These are phyloP conservation scores for Apophysomyces ossiformis DNA, from an alignment of 371 early-diverging fungal species.

Conservation along the genomic window DNA sequence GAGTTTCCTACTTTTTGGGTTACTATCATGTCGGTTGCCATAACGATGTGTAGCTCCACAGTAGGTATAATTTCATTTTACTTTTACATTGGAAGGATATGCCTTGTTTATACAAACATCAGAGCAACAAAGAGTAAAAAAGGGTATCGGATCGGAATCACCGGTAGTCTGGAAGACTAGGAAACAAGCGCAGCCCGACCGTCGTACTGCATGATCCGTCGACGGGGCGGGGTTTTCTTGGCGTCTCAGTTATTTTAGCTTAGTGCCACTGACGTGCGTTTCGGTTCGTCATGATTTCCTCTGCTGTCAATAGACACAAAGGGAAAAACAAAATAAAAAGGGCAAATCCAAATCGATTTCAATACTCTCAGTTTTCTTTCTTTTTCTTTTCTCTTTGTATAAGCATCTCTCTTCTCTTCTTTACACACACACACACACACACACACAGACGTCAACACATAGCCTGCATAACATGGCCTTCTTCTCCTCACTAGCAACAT, in stretches of 20 bases:
- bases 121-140: too few species aligned
- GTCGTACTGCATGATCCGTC: not conserved
- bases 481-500: constrained; percentile 11
- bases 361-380: not conserved
- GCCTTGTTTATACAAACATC: too few species aligned
- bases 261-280: not conserved
- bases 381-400: not conserved
- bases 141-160: not conserved
- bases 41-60: too few species aligned
- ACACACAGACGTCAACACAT: too few species aligned
- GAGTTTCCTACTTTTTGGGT: too few species aligned
- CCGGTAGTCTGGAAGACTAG: not conserved
- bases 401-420: too few species aligned
- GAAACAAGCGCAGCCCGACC: not conserved
- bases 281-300: not conserved
- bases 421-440: too few species aligned
- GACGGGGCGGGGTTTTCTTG: constrained; percentile 2
- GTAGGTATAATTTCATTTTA: too few species aligned
- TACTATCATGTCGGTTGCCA: too few species aligned
- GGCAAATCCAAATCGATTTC: not conserved
- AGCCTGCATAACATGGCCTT: constrained; percentile 2
- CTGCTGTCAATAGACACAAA: constrained; percentile 6
- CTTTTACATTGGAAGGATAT: too few species aligned
- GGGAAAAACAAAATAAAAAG: constrained; percentile 1
- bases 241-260: not conserved